phyloP scores from a whole-genome alignment of 495 filamentous ascomycete species.

The Staphylotrichum tortipilum region DNA sequence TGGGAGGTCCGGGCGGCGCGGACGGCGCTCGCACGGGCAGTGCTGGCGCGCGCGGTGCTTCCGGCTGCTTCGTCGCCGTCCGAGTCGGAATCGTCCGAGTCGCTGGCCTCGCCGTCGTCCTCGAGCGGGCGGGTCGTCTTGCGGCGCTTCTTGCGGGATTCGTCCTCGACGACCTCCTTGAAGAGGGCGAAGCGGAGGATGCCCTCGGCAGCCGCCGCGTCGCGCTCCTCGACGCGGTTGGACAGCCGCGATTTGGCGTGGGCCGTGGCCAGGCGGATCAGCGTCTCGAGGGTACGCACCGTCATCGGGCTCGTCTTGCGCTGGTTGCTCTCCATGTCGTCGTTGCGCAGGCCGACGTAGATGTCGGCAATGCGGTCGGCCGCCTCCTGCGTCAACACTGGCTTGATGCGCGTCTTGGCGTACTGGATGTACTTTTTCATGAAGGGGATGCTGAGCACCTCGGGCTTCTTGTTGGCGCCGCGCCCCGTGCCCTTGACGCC shows the following conservation, averaged over 20 bases:
- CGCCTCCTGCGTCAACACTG: slow-evolving; percentile 83
- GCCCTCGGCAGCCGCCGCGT: slow-evolving; percentile 78
- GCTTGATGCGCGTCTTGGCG: slow-evolving; percentile 86
- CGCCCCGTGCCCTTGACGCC: slow-evolving; percentile 74
- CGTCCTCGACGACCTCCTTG: slow-evolving; percentile 90
- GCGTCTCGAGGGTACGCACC: slow-evolving; percentile 90
- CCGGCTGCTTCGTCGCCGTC: slow-evolving; percentile 33
- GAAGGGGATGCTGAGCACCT: slow-evolving; percentile 96
- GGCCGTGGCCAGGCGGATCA: slow-evolving; percentile 93
- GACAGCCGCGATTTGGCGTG: slow-evolving; percentile 92
- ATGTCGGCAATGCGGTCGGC: slow-evolving; percentile 84
- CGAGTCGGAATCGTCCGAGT: slow-evolving; percentile 22
- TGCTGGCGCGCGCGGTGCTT: slow-evolving; percentile 16
- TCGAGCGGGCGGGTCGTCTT: slow-evolving; percentile 41
- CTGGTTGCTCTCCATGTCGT: slow-evolving; percentile 90
- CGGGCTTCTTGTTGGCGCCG: slow-evolving; percentile 62
- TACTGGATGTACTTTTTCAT: slow-evolving; percentile 99
- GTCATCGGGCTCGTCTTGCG: slow-evolving; percentile 92
- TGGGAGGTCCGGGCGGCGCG: slow-evolving; percentile 24
- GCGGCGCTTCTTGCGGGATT: slow-evolving; percentile 66
- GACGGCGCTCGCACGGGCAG: slow-evolving; percentile 13
- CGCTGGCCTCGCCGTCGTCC: slow-evolving; percentile 16
- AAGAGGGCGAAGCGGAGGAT: slow-evolving; percentile 95
- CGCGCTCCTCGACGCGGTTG: slow-evolving; percentile 83
- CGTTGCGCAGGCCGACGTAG: slow-evolving; percentile 92